Evolutionary conservation across 495 filamentous ascomycete species (phyloP), one percentile per base, ranked within the genome.

Genomic region (Mycothermus thermophilus): DNA sequence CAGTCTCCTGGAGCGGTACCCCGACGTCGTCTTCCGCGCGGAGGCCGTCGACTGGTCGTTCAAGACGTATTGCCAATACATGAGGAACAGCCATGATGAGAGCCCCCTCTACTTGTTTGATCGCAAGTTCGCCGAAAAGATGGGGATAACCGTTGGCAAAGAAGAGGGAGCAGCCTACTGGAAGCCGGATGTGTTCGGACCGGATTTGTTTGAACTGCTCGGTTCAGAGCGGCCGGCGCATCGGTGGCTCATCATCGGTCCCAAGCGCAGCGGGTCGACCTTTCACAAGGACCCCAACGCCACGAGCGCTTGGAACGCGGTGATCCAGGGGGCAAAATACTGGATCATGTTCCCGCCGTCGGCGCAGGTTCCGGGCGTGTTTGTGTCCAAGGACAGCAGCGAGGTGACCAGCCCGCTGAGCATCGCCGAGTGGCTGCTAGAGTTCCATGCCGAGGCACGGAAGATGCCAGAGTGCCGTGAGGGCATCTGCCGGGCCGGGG

Each of bases 31-130:
- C 22, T 96, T 97, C 57, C 72, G 83, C 27, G 90, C 88, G 3
- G 90, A 97, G 63, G 82, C 87, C 5, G 86, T 97, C 8, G 83
- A 94, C 50, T 97, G 90, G 90, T 66, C 77, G 1, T 67, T 95
- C 28, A 58, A 64, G 5, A 79, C 74, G 5, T 97, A 97, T 54
- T 63, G 74, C 18, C 66, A 78, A 30, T 97, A 97, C 54, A 83
- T 94, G 83, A 57, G 63, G 12, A 71, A 92, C 50, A 85, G 67
- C 56, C 58, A 60, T 16, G 90, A 97, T 40, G 90, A 97, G 53
- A 85, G 79, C 41, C 90, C 90, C 0, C 63, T 97, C 2, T 97
- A 96, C 50, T 69, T 97, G 14, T 97, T 97, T 48, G 90, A 97
- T 48, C 67, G 75, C 5, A 64, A 64, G 10, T 97, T 97, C 46